Evolutionary conservation across 768 basidiomycete genomes (phyloP).

Genomic region (Hygrocybe punicea): DNA sequence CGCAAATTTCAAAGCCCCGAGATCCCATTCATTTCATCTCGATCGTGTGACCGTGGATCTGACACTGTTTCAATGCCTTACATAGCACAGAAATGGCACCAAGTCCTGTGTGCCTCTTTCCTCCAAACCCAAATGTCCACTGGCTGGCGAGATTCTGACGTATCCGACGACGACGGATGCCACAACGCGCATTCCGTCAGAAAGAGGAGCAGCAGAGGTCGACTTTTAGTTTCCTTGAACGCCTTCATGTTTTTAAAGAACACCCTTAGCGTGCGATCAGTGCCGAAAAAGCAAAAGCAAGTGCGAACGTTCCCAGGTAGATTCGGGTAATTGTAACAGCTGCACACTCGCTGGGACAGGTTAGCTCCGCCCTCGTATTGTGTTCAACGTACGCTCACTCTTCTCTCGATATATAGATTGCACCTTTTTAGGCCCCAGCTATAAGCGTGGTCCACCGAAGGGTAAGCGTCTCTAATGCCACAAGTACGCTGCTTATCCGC

Average conservation of each 20-base stretch:
- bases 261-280: conserved; percentile 72
- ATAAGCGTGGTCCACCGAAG: conserved; percentile 77
- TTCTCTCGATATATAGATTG: conserved; percentile 40
- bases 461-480: too few relatives aligned
- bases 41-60: background rate
- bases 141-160: conserved; percentile 57
- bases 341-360: conserved; percentile 56
- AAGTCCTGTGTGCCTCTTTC: conserved; percentile 4
- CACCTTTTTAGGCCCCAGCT: conserved; percentile 57
- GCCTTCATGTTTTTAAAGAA: conserved; percentile 2
- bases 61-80: background rate
- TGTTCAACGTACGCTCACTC: conserved; percentile 38
- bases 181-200: conserved; percentile 44
- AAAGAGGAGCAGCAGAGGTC: conserved; percentile 66
- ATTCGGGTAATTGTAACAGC: conserved; percentile 56
- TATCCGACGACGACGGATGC: conserved; percentile 53
- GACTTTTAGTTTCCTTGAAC: conserved; percentile 12
- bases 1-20: background rate
- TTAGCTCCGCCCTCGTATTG: conserved; percentile 44
- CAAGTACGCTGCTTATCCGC: too few relatives aligned
- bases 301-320: conserved; percentile 58
- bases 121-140: conserved; percentile 4
- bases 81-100: background rate
- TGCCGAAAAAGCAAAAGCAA: conserved; percentile 87
- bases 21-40: background rate